Percentiles rank a stretch among this genome's conserved stretches.
These are phyloP conservation scores for Cichorium intybus DNA, from an alignment of 140 eudicot species.

Conservation along the genomic window DNA sequence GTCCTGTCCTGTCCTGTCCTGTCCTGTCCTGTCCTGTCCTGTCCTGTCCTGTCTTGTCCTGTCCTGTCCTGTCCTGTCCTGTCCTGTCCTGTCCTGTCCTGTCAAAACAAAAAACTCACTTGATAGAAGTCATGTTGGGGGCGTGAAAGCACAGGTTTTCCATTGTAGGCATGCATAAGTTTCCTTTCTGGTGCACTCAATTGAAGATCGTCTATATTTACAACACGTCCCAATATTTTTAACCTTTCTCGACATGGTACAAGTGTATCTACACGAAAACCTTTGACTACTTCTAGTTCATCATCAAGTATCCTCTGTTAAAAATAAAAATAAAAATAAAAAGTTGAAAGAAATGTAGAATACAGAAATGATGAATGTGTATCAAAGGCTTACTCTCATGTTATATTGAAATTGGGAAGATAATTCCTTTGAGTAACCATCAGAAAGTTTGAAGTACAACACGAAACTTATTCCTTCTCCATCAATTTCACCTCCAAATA, in stretches of 20 bases:
- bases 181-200: slow-evolving; percentile 66
- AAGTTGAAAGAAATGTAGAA: background rate
- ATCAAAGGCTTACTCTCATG: slow-evolving; percentile 45
- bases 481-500: slow-evolving; percentile 62
- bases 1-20: too few species aligned
- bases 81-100: too few species aligned
- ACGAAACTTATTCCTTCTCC: slow-evolving; percentile 81
- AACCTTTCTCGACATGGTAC: slow-evolving; percentile 70
- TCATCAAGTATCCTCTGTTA: slow-evolving; percentile 61
- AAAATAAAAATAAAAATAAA: background rate
- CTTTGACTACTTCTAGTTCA: slow-evolving; percentile 60
- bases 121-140: slow-evolving; percentile 81
- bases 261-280: slow-evolving; percentile 58
- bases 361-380: background rate
- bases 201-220: slow-evolving; percentile 57
- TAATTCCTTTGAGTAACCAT: slow-evolving; percentile 48
- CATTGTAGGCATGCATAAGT: slow-evolving; percentile 75
- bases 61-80: too few species aligned
- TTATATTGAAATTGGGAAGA: slow-evolving; percentile 67
- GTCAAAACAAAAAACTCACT: slow-evolving; percentile 24
- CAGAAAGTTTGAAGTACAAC: slow-evolving; percentile 71
- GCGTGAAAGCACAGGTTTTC: slow-evolving; percentile 82
- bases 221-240: slow-evolving; percentile 70
- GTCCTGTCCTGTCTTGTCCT: too few species aligned
- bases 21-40: too few species aligned